Conservation (phyloP, 164 flowering plant species). For the Amborella trichopoda region DNA sequence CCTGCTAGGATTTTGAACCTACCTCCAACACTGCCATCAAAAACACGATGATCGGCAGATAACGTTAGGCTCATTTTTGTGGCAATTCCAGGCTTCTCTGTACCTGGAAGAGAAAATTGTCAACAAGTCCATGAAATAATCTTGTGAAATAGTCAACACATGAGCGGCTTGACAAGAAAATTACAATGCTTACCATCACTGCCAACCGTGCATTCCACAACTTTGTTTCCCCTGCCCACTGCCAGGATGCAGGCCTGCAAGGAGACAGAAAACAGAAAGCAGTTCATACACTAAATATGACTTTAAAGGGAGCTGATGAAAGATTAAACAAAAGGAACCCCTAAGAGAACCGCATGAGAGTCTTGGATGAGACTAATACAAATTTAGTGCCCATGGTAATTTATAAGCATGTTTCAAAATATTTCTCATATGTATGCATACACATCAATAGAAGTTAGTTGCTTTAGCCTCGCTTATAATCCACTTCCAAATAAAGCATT, state of each 20-base stretch:
- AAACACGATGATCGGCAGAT: slow-evolving; percentile 94
- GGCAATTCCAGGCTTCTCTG: slow-evolving; percentile 57
- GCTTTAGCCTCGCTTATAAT: too few species aligned
- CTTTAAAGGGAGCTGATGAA: neutral
- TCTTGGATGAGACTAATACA: too few species aligned
- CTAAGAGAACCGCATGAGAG: too few species aligned
- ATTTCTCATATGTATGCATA: too few species aligned
- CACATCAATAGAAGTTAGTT: too few species aligned
- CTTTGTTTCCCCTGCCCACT: slow-evolving; percentile 88
- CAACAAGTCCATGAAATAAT: slow-evolving; percentile 1
- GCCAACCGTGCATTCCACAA: slow-evolving; percentile 63
- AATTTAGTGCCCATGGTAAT: too few species aligned
- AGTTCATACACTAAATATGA: neutral
- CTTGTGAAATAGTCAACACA: neutral
- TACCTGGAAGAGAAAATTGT: slow-evolving; percentile 30
- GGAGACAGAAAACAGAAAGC: slow-evolving; percentile 4
- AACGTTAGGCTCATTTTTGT: slow-evolving; percentile 76
- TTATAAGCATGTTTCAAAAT: too few species aligned
- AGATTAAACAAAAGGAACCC: too few species aligned
- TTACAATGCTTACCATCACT: slow-evolving; percentile 47
- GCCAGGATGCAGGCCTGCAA: slow-evolving; percentile 92
- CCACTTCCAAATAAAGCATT: too few species aligned
- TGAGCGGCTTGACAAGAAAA: neutral
- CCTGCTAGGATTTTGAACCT: slow-evolving; percentile 3
- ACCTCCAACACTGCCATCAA: slow-evolving; percentile 92